Evolutionary conservation across 2,329 filamentous ascomycete species (phyloP), one percentile per base, ranked within the genome.

Genomic region (Cytospora piceae): DNA sequence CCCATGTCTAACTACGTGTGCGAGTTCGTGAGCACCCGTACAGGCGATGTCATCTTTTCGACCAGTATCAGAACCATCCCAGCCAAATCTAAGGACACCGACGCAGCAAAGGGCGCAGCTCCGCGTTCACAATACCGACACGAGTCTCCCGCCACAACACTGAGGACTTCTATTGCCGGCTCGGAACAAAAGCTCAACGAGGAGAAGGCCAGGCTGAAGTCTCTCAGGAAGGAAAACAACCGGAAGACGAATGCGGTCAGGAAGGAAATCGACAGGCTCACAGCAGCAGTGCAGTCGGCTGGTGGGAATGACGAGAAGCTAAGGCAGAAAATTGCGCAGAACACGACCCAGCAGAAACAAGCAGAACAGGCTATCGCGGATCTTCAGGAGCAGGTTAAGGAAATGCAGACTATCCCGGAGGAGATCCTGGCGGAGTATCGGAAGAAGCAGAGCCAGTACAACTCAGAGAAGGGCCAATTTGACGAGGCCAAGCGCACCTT

Each of bases 231-330:
- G 75, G 91, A 94, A 66, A 91, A 91, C 77, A 90, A 91, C 74
- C 84, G 85, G 59, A 87, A 87, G 69, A 81, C 90, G 68, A 88
- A 89, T 70, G 79, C 84, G 24, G 78, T 91, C 71, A 88, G 85
- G 72, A 92, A 89, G 75, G 91, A 94, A 71, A 90, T 92, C 68
- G 90, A 93, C 72, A 85, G 84, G 58, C 82, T 91, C 46, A 85
- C 85, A 67, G 83, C 83, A 66, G 87, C 88, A 69, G 85, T 92
- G 55, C 83, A 88, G 64, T 89, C 89, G 42, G 84, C 86, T 20
- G 90, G 90, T 68, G 88, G 89, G 66, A 88, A 87, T 70, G 91
- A 94, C 75, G 91, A 94, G 73, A 90, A 91, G 74, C 85, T 90
- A 71, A 85, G 87, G 70, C 89, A 92, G 74, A 91, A 92, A 75